These are phyloP conservation scores for Pestalotiopsis fici DNA, from an alignment of 2,329 filamentous ascomycete species.

Conservation along the genomic window DNA sequence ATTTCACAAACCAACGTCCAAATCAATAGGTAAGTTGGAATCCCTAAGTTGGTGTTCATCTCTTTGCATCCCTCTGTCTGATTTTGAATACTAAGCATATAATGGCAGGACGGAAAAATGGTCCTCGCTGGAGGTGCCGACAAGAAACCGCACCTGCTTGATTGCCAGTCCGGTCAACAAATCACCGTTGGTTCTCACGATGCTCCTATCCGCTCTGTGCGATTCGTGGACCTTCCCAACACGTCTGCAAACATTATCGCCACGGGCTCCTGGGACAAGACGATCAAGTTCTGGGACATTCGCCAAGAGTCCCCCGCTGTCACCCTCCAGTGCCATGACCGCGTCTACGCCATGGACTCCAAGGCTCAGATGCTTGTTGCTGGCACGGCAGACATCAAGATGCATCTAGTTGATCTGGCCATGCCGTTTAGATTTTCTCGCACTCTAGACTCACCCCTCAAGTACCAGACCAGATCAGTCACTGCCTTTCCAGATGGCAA, in stretches of 20 bases:
- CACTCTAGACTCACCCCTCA: constrained; percentile 22
- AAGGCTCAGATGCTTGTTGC: constrained; percentile 26
- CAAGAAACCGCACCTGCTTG: constrained; percentile 29
- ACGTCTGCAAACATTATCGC: constrained; percentile 25
- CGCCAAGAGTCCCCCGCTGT: constrained; percentile 43
- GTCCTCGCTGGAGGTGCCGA: constrained; percentile 32
- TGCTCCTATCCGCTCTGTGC: constrained; percentile 30
- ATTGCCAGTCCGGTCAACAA: constrained; percentile 27
- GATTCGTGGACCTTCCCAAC: constrained; percentile 29
- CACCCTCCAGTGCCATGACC: constrained; percentile 48
- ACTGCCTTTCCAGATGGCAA: constrained; percentile 25
- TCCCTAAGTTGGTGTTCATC: constrained; percentile 12
- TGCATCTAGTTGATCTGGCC: constrained; percentile 33
- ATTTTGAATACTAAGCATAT: constrained; percentile 14
- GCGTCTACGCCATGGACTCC: constrained; percentile 41
- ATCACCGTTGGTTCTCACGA: constrained; percentile 27
- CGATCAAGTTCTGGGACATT: constrained; percentile 58
- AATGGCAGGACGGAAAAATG: constrained; percentile 31
- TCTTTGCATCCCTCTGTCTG: neutral
- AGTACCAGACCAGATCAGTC: constrained; percentile 28
- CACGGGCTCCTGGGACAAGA: constrained; percentile 55
- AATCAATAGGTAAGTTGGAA: constrained; percentile 20
- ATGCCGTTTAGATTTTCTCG: constrained; percentile 19
- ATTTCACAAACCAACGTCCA: constrained; percentile 21
- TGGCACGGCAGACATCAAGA: constrained; percentile 28